phyloP scores from a whole-genome alignment of 306 rosid genomes.

The Lotus japonicus region DNA sequence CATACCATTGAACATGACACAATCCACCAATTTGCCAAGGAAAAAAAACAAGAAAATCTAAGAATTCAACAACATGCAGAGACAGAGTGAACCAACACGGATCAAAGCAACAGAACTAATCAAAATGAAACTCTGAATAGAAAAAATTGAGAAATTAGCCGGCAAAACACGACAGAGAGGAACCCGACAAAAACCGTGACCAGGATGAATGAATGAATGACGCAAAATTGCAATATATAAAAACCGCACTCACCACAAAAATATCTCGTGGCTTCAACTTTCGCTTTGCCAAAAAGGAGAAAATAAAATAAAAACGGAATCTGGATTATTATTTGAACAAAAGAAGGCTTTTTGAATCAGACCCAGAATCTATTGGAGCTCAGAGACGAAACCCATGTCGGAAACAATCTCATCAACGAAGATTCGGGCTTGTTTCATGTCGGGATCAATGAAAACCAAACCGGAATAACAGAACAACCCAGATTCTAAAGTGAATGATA shows the following conservation, averaged over 20 bases:
- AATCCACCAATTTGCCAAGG: background rate
- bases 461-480: background rate
- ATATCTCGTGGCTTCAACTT: slow-evolving; percentile 9
- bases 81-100: background rate
- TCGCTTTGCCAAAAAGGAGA: background rate
- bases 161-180: slow-evolving; percentile 32
- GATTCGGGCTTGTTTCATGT: too few species aligned
- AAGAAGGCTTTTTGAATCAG: slow-evolving; percentile 17
- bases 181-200: slow-evolving; percentile 24
- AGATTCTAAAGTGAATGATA: background rate
- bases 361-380: slow-evolving; percentile 7
- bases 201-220: background rate
- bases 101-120: slow-evolving; percentile 1
- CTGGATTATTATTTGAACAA: slow-evolving; percentile 7
- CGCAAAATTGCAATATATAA: background rate
- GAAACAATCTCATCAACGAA: background rate
- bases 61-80: background rate
- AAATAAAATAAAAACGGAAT: slow-evolving; percentile 10
- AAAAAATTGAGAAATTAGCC: too few species aligned
- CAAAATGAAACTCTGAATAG: too few species aligned
- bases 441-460: background rate
- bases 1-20: slow-evolving; percentile 2
- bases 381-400: slow-evolving; percentile 12
- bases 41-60: slow-evolving; percentile 1
- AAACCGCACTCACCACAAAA: slow-evolving; percentile 35